phyloP scores from a whole-genome alignment of 2,329 filamentous ascomycete genomes.

The Cladosporium cucumerinum region DNA sequence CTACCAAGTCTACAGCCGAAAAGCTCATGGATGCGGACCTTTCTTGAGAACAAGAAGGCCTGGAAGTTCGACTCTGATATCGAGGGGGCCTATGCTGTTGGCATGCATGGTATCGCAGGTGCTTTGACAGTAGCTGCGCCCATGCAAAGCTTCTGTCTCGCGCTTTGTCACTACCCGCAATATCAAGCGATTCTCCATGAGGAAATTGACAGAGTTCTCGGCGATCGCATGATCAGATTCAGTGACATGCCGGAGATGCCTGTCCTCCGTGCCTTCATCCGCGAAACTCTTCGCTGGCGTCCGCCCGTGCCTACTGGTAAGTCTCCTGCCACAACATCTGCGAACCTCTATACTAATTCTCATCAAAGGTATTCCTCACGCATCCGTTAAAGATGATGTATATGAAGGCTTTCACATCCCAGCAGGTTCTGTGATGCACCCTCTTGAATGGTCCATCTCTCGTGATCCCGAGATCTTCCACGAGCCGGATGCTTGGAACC shows the following conservation, averaged over 20 bases:
- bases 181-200: slow-evolving; percentile 46
- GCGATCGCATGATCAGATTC: slow-evolving; percentile 51
- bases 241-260: slow-evolving; percentile 52
- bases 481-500: slow-evolving; percentile 25
- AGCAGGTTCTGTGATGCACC: slow-evolving; percentile 25
- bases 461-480: slow-evolving; percentile 24
- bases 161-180: slow-evolving; percentile 45
- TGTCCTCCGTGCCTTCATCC: slow-evolving; percentile 54
- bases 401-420: slow-evolving; percentile 28
- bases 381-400: slow-evolving; percentile 20
- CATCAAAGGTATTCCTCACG: slow-evolving; percentile 24
- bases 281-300: slow-evolving; percentile 59
- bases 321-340: background rate
- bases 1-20: slow-evolving; percentile 26
- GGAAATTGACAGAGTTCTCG: slow-evolving; percentile 57
- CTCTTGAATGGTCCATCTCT: slow-evolving; percentile 27
- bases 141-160: slow-evolving; percentile 48
- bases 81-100: slow-evolving; percentile 46
- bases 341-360: slow-evolving; percentile 16
- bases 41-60: slow-evolving; percentile 39
- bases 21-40: slow-evolving; percentile 44
- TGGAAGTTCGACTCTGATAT: slow-evolving; percentile 44
- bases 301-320: slow-evolving; percentile 48
- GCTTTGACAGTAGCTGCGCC: slow-evolving; percentile 47
- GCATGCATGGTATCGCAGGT: slow-evolving; percentile 48